Percentiles rank a stretch among this genome's conserved stretches.
Evolutionary conservation across 371 early-diverging fungal genomes (phyloP).

Genomic region (Coemansia linderi): DNA sequence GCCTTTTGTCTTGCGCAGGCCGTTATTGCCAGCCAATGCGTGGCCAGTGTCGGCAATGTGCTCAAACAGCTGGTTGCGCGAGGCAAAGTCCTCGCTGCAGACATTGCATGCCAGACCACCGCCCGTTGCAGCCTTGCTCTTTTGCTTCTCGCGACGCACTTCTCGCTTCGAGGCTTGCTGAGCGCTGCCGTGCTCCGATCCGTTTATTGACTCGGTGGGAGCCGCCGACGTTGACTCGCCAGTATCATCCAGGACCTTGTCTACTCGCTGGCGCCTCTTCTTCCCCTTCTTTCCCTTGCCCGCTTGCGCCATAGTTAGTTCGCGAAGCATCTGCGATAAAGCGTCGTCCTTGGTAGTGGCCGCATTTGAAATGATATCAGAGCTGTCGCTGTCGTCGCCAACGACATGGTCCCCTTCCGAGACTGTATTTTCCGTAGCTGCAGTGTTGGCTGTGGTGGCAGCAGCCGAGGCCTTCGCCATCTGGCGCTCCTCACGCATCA

Average conservation of each 20-base stretch:
- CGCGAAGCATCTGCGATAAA: constrained; percentile 29
- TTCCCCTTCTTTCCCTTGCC: constrained; percentile 38
- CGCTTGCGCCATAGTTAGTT: constrained; percentile 21
- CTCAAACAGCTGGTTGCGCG: constrained; percentile 63
- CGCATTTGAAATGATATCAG: constrained; percentile 40
- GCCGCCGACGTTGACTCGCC: background rate
- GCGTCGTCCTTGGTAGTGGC: constrained; percentile 49
- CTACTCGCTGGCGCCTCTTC: constrained; percentile 30
- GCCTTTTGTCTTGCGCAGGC: constrained; percentile 2
- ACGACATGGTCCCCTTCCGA: background rate
- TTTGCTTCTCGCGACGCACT: constrained; percentile 44
- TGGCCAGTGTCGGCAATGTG: constrained; percentile 64
- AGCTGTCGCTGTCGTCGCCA: background rate
- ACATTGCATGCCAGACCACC: constrained; percentile 58
- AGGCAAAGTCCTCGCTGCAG: constrained; percentile 56
- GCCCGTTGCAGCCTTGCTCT: constrained; percentile 21
- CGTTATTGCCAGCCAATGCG: constrained; percentile 53
- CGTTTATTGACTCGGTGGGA: background rate
- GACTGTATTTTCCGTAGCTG: background rate
- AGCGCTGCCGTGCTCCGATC: constrained; percentile 2
- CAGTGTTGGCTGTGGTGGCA: background rate
- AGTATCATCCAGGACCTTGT: constrained; percentile 9
- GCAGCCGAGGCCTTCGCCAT: constrained; percentile 19
- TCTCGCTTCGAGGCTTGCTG: constrained; percentile 32
- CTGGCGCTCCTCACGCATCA: constrained; percentile 38